These are phyloP conservation scores for Endothia cerciana DNA, from an alignment of 2,329 filamentous ascomycete genomes.

Conservation along the genomic window DNA sequence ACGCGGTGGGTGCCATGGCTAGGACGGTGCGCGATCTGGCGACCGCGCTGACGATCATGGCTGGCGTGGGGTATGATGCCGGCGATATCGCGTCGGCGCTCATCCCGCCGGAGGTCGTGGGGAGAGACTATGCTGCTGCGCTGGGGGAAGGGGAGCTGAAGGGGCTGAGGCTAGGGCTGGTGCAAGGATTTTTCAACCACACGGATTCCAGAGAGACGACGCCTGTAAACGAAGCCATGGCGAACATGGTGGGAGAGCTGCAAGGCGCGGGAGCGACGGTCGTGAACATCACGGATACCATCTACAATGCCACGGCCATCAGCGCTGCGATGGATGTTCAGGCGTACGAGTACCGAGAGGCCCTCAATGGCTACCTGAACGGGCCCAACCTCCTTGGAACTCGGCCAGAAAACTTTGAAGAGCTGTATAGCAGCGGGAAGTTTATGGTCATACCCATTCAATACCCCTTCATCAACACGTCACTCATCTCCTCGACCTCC, in stretches of 20 bases:
- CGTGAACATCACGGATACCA: constrained; percentile 50
- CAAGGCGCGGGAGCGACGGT: constrained; percentile 51
- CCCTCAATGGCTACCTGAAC: constrained; percentile 59
- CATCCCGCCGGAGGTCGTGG: constrained; percentile 45
- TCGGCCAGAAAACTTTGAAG: constrained; percentile 49
- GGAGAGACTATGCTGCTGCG: constrained; percentile 50
- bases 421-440: constrained; percentile 53
- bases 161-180: constrained; percentile 39
- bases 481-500: constrained; percentile 54
- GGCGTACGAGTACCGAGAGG: constrained; percentile 60
- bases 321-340: constrained; percentile 59
- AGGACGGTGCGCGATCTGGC: constrained; percentile 55
- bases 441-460: constrained; percentile 65
- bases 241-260: constrained; percentile 50
- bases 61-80: constrained; percentile 53
- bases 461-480: constrained; percentile 57
- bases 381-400: constrained; percentile 45
- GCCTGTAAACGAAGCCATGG: constrained; percentile 60
- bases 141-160: constrained; percentile 37
- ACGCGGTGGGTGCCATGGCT: constrained; percentile 58
- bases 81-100: constrained; percentile 56
- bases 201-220: constrained; percentile 55
- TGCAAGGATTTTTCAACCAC: constrained; percentile 62
- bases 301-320: constrained; percentile 58
- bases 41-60: constrained; percentile 55